A percentile compares a stretch with the other conserved stretches of the same genome.
Conservation (phyloP, 176 grass and related monocot genomes). For the Pharus latifolius region DNA sequence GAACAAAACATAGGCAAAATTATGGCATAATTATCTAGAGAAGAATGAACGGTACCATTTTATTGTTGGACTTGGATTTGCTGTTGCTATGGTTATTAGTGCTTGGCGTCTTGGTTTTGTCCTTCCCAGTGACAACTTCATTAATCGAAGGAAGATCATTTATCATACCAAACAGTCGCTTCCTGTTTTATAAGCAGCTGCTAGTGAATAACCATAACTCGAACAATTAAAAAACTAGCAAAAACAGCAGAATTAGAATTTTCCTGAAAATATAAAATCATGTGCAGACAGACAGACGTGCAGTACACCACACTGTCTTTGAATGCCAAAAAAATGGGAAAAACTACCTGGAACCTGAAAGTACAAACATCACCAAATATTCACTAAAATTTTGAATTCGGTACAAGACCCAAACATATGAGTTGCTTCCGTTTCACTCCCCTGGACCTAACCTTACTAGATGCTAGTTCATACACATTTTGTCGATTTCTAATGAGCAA, state of each 20-base stretch:
- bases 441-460: not conserved
- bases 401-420: not conserved
- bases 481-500: no score
- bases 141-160: slow-evolving; percentile 76
- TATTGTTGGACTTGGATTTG: slow-evolving; percentile 76
- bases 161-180: slow-evolving; percentile 85
- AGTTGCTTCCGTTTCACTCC: not conserved
- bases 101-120: slow-evolving; percentile 38
- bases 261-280: not conserved
- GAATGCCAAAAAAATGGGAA: not conserved
- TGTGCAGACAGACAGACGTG: no score
- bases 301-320: not conserved
- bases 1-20: not conserved
- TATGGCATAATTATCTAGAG: not conserved
- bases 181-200: slow-evolving; percentile 35
- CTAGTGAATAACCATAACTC: not conserved
- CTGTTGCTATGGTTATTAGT: slow-evolving; percentile 52
- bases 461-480: no score
- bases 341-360: not conserved
- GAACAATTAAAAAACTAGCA: not conserved
- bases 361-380: not conserved
- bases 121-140: slow-evolving; percentile 79
- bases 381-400: not conserved
- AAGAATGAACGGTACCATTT: slow-evolving; percentile 42
- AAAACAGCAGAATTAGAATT: not conserved